Conservation (phyloP, 768 basidiomycete species). For the Trametes elegans region DNA sequence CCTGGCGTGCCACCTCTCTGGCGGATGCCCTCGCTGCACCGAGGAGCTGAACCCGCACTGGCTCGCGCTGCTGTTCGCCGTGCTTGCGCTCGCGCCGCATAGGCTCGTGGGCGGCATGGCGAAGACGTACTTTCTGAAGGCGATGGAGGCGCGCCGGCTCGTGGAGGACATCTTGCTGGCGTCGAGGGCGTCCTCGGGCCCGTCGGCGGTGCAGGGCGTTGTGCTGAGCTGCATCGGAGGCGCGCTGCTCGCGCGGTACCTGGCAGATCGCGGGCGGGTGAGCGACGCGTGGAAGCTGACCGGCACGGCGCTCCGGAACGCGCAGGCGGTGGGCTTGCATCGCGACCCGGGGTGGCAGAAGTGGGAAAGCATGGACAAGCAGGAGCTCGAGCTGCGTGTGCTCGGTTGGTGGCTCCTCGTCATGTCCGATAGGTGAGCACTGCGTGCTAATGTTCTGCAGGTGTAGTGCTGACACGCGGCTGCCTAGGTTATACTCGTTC, state of each 20-base stretch:
- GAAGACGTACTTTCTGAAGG: constrained; percentile 39
- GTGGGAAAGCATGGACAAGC: constrained; percentile 28
- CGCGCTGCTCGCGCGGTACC: constrained; percentile 43
- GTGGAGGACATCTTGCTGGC: constrained; percentile 40
- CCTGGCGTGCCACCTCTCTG: constrained; percentile 25
- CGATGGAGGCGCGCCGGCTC: constrained; percentile 44
- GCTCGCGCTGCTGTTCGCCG: constrained; percentile 48
- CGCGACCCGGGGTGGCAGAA: constrained; percentile 29
- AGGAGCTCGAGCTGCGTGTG: constrained; percentile 25
- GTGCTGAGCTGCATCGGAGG: constrained; percentile 47
- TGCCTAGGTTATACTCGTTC: constrained; percentile 40
- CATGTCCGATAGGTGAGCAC: not conserved
- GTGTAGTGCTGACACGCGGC: not conserved
- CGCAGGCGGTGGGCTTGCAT: constrained; percentile 29
- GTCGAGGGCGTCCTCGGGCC: constrained; percentile 20
- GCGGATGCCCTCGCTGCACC: constrained; percentile 23
- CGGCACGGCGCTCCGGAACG: constrained; percentile 23
- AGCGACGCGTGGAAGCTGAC: constrained; percentile 38
- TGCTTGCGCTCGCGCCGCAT: constrained; percentile 42
- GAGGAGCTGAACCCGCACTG: constrained; percentile 49
- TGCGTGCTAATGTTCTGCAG: too few relatives aligned
- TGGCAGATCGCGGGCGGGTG: constrained; percentile 44
- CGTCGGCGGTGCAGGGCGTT: constrained; percentile 35
- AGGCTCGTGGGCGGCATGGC: constrained; percentile 15
- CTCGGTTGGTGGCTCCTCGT: constrained; percentile 28